Evolutionary conservation across 306 rosid genomes (phyloP).

Genomic region (Lupinus albus): DNA sequence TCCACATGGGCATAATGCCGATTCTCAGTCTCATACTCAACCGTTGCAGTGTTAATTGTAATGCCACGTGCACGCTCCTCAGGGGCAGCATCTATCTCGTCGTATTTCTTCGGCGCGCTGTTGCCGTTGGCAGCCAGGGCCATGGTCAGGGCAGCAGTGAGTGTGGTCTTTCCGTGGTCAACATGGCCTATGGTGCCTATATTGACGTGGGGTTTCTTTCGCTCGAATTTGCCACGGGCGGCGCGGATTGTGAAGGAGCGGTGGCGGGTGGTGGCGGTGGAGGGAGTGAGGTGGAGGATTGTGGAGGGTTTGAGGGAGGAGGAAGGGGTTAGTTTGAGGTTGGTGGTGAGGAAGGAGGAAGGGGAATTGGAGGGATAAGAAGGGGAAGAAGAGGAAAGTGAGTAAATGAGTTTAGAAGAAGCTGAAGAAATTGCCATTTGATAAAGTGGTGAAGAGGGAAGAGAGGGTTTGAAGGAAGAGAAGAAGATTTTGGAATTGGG

Average conservation of each 20-base stretch:
- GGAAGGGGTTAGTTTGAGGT: conserved; percentile 52
- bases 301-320: conserved; percentile 69
- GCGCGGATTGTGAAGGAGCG: conserved; percentile 64
- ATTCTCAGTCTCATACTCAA: conserved; percentile 80
- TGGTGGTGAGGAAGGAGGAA: conserved; percentile 50
- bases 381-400: conserved; percentile 36
- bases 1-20: conserved; percentile 87
- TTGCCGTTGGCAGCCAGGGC: conserved; percentile 68
- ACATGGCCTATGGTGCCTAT: conserved; percentile 93
- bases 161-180: conserved; percentile 93
- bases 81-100: conserved; percentile 88
- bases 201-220: conserved; percentile 85
- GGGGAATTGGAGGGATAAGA: conserved; percentile 36
- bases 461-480: not conserved
- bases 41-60: conserved; percentile 86
- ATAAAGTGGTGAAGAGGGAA: not conserved
- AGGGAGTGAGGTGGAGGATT: conserved; percentile 54
- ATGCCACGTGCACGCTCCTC: conserved; percentile 88
- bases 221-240: conserved; percentile 82
- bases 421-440: conserved; percentile 59
- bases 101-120: conserved; percentile 73
- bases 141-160: conserved; percentile 91
- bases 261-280: conserved; percentile 39
- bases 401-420: conserved; percentile 54
- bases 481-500: conserved; percentile 1